These are phyloP conservation scores for Pythium phragmitis DNA, from an alignment of 352 stramenopile species.

Conservation along the genomic window DNA sequence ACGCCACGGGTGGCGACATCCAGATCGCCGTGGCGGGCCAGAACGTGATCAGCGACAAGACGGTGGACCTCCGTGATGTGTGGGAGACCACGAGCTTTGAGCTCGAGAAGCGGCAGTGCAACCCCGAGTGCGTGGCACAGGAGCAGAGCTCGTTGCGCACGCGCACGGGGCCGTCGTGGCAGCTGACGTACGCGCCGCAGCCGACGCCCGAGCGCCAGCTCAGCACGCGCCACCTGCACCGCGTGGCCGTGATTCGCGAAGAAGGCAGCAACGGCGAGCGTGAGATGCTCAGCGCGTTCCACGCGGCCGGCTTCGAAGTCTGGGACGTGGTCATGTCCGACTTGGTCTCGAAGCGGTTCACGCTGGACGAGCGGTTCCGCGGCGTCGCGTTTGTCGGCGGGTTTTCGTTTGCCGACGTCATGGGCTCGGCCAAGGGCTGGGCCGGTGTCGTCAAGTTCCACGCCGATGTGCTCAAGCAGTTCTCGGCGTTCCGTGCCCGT, in stretches of 20 bases:
- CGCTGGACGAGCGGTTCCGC: conserved; percentile 93
- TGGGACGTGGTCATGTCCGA: conserved; percentile 99
- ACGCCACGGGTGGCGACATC: conserved; percentile 75
- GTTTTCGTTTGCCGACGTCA: conserved; percentile 98
- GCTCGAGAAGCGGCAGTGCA: conserved; percentile 97
- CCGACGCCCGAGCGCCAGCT: conserved; percentile 82
- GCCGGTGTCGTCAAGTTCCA: conserved; percentile 98
- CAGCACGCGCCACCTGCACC: conserved; percentile 86
- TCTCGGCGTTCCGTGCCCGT: conserved; percentile 94
- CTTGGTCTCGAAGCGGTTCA: conserved; percentile 89
- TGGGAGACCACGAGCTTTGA: conserved; percentile 99
- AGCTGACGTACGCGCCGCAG: conserved; percentile 87
- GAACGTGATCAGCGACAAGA: conserved; percentile 68
- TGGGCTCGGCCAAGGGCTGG: conserved; percentile 99
- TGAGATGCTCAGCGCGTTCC: conserved; percentile 98
- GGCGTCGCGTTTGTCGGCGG: conserved; percentile 98
- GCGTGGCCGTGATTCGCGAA: conserved; percentile 96
- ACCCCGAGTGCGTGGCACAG: conserved; percentile 93
- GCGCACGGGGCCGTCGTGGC: conserved; percentile 85
- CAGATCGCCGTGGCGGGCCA: conserved; percentile 89
- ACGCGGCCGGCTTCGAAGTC: conserved; percentile 96
- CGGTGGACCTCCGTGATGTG: conserved; percentile 90
- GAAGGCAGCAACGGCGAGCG: conserved; percentile 99
- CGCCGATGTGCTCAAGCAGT: conserved; percentile 93
- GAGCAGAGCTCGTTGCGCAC: conserved; percentile 92